Base-by-base conservation (phyloP, 2,329 filamentous ascomycete species). In the Bimuria novae-zelandiae region DNA sequence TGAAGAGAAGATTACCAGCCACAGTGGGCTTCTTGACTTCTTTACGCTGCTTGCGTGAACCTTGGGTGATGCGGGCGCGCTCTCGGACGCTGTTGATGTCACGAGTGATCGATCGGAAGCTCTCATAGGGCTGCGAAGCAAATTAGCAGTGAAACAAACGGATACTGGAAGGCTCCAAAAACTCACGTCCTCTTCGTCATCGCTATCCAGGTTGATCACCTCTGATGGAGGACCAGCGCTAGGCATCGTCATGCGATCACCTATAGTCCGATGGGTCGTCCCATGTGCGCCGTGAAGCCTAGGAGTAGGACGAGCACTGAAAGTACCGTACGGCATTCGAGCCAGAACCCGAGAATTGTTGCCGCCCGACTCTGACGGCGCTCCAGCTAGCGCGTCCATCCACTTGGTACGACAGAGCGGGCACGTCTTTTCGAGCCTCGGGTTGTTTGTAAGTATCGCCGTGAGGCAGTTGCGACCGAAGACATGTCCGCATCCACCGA, bases 371-470 rank as follows among this genome's bases (percentile, higher is more conserved):
- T 22, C 25, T 27, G 25, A 10, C 5, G 6, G 30, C 11, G 11
- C 7, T 19, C 12, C 19, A 2, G 6, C 30, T 25, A 27, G 33
- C 3, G 22, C 27, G 11, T 21, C 19, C 45, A 36, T 55, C 63
- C 63, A 68, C n/a, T 59, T 16, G 2, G 61, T 50, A 11, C 64
- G 60, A 39, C 64, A 67, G n/a, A 64, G 16, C 4, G 60, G 61
- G 43, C 64, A 65, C 14, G 33, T 56, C 50, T 61, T 65, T n/a
- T 57, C 55, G 8, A 50, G 37, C 4, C 19, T 19, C 1, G 56
- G 51, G 8, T 49, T 37, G 11, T 16, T 48, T 19, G 32, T 30
- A 3, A 68, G 40, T 6, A 64, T 45, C 1, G 42, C 16, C 11
- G 39, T 36, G 2, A 66, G 49, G 40, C 63, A 68, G 1, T 12